These are phyloP conservation scores for Gossypium arboreum DNA, from an alignment of 345 rosid genomes.

Conservation along the genomic window DNA sequence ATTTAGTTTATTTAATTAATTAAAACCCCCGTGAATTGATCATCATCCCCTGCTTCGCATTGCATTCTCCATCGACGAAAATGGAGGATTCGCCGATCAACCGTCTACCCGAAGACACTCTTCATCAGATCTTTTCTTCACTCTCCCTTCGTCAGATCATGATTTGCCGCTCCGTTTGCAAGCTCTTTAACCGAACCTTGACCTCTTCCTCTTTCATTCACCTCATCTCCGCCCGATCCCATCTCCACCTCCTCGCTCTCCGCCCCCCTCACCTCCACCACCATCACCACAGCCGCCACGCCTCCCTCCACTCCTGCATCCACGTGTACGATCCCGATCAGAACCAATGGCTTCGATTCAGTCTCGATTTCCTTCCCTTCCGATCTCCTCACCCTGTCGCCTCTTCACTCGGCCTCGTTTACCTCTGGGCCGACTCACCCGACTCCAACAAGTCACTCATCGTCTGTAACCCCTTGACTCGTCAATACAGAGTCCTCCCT, in stretches of 20 bases:
- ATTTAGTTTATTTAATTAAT: not conserved
- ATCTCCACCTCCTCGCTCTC: conserved; percentile 66
- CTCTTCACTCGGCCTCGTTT: conserved; percentile 58
- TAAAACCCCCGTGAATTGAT: not conserved
- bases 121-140: conserved; percentile 76
- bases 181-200: conserved; percentile 45
- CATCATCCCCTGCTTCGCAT: not conserved
- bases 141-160: conserved; percentile 73
- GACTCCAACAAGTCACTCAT: conserved; percentile 62
- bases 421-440: conserved; percentile 23
- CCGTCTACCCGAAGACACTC: conserved; percentile 65
- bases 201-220: conserved; percentile 42
- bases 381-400: conserved; percentile 68
- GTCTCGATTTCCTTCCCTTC: conserved; percentile 71
- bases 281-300: conserved; percentile 21
- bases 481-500: conserved; percentile 51
- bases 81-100: conserved; percentile 55
- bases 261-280: conserved; percentile 58
- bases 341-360: conserved; percentile 58
- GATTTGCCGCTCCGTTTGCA: conserved; percentile 68
- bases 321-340: conserved; percentile 64
- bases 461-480: conserved; percentile 40
- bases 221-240: conserved; percentile 44
- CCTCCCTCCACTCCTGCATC: conserved; percentile 29
- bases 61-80: not conserved